Conservation (phyloP, 352 stramenopile genomes). For the Phytophthora tentaculata region DNA sequence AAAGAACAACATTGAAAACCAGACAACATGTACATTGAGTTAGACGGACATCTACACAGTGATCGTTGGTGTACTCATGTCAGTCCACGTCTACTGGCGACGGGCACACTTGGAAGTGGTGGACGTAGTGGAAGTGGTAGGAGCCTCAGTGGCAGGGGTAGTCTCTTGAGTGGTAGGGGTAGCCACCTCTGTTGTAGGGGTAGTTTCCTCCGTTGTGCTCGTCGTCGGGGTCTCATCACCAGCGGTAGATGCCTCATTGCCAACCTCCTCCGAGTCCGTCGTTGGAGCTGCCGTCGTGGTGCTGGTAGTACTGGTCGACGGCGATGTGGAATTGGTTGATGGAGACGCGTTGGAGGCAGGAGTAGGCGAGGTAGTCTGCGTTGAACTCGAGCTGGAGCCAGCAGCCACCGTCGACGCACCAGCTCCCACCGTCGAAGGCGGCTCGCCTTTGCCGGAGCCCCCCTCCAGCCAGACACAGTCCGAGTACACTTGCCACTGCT, state of each 20-base stretch:
- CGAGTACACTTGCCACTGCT: conserved; percentile 68
- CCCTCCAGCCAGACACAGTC: conserved; percentile 47
- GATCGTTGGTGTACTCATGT: not conserved
- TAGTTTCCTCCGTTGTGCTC: conserved; percentile 8
- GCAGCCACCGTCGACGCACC: conserved; percentile 15
- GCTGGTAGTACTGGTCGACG: not conserved
- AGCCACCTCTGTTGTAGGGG: not conserved
- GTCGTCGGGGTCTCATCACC: not conserved
- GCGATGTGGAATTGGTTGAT: conserved; percentile 6
- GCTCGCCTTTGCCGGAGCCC: conserved; percentile 26
- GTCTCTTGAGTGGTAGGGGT: not conserved
- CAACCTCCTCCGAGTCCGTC: conserved; percentile 10
- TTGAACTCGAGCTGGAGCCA: conserved; percentile 5
- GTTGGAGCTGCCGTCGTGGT: conserved; percentile 1
- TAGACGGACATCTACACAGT: conserved; percentile 22
- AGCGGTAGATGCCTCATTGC: conserved; percentile 17
- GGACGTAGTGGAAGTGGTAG: conserved; percentile 21
- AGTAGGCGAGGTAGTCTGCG: conserved; percentile 13
- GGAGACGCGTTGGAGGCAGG: conserved; percentile 1
- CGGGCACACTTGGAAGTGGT: conserved; percentile 30
- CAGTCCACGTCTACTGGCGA: conserved; percentile 21
- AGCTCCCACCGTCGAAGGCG: conserved; percentile 23
- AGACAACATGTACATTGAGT: not conserved
- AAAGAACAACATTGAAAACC: not conserved
- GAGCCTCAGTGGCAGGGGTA: conserved; percentile 16